A percentile compares a stretch with the other conserved stretches of the same genome.
Evolutionary conservation across 495 filamentous ascomycete species (phyloP).

Genomic region (Astrothelium macrocarpum): DNA sequence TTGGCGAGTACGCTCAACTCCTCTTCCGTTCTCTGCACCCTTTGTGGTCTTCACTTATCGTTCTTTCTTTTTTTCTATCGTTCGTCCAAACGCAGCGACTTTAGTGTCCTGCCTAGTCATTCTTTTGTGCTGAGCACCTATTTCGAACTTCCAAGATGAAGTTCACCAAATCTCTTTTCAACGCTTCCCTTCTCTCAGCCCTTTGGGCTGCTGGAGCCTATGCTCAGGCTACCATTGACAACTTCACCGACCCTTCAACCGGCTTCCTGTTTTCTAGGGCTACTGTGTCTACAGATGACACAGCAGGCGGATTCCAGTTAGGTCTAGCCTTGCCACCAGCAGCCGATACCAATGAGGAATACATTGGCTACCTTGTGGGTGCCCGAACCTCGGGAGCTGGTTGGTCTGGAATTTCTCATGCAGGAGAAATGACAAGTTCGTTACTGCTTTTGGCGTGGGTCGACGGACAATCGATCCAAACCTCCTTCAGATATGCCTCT

Average conservation of each 20-base stretch:
- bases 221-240: constrained; percentile 1
- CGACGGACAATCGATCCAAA: constrained; percentile 40
- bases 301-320: constrained; percentile 38
- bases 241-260: background rate
- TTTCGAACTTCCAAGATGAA: constrained; percentile 6
- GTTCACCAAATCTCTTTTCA: background rate
- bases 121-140: constrained; percentile 3
- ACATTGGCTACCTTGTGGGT: constrained; percentile 43
- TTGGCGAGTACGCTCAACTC: background rate
- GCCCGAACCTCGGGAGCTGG: constrained; percentile 30
- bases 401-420: constrained; percentile 50
- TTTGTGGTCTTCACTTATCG: background rate
- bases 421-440: constrained; percentile 49
- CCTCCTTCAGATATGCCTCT: constrained; percentile 47
- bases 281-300: background rate
- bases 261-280: background rate
- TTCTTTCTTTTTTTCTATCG: background rate
- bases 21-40: background rate
- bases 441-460: constrained; percentile 51
- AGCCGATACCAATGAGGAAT: constrained; percentile 45
- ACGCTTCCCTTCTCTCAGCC: background rate
- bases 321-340: constrained; percentile 47
- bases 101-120: background rate
- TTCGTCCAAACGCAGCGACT: background rate
- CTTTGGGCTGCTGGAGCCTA: background rate